Evolutionary conservation across 2,329 filamentous ascomycete species (phyloP), one percentile per base, ranked within the genome.

Genomic region (Nemania sp.): DNA sequence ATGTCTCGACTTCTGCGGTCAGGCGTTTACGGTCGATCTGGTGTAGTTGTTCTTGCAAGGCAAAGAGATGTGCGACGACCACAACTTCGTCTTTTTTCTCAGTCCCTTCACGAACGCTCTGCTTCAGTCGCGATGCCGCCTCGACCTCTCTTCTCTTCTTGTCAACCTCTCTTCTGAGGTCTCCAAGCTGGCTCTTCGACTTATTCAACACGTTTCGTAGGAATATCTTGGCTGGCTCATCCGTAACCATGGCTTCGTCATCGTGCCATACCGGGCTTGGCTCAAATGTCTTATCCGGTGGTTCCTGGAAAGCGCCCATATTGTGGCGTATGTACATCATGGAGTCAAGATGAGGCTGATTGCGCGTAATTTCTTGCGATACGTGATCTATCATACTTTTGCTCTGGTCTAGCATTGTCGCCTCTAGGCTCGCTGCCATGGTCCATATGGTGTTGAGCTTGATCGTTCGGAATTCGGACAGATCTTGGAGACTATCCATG

Each of bases 291-390:
- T 95, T 90, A 76, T 97, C 90, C 0, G 84, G 71, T 0, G 95
- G 95, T 71, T 98, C 94, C 71, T 92, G 87, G 83, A 91, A 96
- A 53, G 84, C 79, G 21, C 86, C 85, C 68, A 90, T 87, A 72
- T 99, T 99, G 79, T 99, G 95, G 63, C 90, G 88, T 59, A 96
- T 88, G 75, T 97, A 99, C 95, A 99, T 99, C 83, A 97, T 91
- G 18, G 92, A 96, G 76, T 99, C 96, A 42, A 99, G 83, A 47
- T 90, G 84, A 10, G 95, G 95, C 63, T 90, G 84, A 73, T 99
- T 99, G 59, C 94, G 86, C 12, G 89, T 85, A 51, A 99, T 95
- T 72, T 98, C 94, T 59, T 86, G 83, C 5, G 87, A 81, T 11
- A 97, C 83, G 67, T 90, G 87, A 32, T 89, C 83, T 67, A 96